A percentile compares a stretch with the other conserved stretches of the same genome.
phyloP scores from a whole-genome alignment of 495 filamentous ascomycete genomes.

The Neurospora sp. region DNA sequence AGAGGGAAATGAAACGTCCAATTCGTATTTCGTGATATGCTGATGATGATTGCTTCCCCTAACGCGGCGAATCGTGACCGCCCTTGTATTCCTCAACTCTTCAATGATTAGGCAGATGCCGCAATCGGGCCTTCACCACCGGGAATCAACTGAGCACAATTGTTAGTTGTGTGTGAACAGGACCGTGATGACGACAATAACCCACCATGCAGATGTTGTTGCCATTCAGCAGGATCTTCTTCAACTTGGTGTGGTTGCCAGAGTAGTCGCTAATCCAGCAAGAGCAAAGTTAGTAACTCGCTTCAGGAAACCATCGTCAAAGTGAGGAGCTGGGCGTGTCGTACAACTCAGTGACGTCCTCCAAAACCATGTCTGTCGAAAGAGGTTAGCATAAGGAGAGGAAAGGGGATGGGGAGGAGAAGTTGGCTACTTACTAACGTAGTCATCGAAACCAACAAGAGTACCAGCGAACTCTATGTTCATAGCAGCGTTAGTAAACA shows the following conservation, averaged over 20 bases:
- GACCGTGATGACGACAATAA: slow-evolving; percentile 1
- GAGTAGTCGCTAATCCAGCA: slow-evolving; percentile 62
- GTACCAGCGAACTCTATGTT: slow-evolving; percentile 82
- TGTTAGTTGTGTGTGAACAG: background rate
- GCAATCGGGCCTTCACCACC: slow-evolving; percentile 67
- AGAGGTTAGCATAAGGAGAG: background rate
- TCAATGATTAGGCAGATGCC: slow-evolving; percentile 1
- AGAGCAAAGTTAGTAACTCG: slow-evolving; percentile 4
- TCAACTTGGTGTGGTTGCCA: slow-evolving; percentile 73
- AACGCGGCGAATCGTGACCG: background rate
- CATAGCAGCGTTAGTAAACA: slow-evolving; percentile 5
- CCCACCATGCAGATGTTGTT: slow-evolving; percentile 98
- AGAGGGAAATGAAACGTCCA: background rate
- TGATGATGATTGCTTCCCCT: background rate
- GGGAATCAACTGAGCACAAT: slow-evolving; percentile 59
- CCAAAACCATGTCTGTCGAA: slow-evolving; percentile 83
- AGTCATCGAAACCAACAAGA: slow-evolving; percentile 93
- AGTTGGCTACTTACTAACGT: slow-evolving; percentile 73
- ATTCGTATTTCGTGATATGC: background rate
- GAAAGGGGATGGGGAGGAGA: background rate
- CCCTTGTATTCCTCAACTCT: background rate
- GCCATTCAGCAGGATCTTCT: slow-evolving; percentile 93
- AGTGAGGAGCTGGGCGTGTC: slow-evolving; percentile 16
- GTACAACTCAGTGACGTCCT: slow-evolving; percentile 96
- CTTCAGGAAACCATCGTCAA: background rate